These are phyloP conservation scores for Pseudoscleropodium purum DNA, from an alignment of 225 moss, liverwort and hornwort genomes.

Conservation along the genomic window DNA sequence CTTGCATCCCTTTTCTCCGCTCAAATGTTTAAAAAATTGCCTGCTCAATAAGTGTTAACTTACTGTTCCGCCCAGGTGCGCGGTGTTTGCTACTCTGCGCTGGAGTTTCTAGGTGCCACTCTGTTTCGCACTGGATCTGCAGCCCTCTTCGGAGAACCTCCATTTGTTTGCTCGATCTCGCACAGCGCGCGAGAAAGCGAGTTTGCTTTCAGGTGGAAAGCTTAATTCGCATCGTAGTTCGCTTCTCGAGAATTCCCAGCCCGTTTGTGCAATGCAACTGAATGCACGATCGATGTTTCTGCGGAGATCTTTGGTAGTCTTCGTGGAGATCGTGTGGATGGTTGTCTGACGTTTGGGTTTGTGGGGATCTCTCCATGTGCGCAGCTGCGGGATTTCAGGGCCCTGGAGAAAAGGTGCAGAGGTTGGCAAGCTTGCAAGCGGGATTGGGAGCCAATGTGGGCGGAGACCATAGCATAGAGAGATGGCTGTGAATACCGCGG, in stretches of 20 bases:
- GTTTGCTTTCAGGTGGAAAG: neutral
- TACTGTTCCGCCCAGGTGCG: neutral
- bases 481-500: slow-evolving; percentile 8
- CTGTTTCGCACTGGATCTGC: neutral
- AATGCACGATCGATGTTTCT: neutral
- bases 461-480: neutral
- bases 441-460: slow-evolving; percentile 30
- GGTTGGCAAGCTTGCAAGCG: neutral
- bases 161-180: neutral
- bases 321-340: neutral
- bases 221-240: neutral
- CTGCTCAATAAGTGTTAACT: neutral
- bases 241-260: neutral
- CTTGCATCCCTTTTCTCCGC: neutral
- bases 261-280: neutral
- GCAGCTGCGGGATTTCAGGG: slow-evolving; percentile 2
- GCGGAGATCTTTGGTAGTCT: neutral
- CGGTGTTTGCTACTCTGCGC: neutral
- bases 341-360: neutral
- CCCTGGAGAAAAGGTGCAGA: neutral
- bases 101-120: neutral
- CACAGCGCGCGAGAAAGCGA: neutral
- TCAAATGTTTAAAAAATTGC: neutral
- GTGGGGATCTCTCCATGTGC: neutral
- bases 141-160: neutral